Conservation (phyloP, 495 filamentous ascomycete species). For the Halenospora varia region DNA sequence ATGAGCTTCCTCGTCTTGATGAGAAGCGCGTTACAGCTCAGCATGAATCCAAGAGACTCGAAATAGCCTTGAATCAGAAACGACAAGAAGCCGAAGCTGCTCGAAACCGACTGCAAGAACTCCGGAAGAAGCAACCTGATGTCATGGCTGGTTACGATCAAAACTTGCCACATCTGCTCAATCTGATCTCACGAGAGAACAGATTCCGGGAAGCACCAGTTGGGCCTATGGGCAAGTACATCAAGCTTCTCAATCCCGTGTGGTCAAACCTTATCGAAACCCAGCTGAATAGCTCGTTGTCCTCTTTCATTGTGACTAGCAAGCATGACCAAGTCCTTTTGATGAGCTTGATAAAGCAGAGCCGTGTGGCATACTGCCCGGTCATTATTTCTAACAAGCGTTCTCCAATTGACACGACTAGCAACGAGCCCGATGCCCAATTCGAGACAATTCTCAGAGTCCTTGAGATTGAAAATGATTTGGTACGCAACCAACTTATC, state of each 20-base stretch:
- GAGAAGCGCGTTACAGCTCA: constrained; percentile 4
- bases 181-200: constrained; percentile 59
- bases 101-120: constrained; percentile 33
- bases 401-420: constrained; percentile 53
- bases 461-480: constrained; percentile 75
- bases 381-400: constrained; percentile 49
- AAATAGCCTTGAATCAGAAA: constrained; percentile 42
- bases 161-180: constrained; percentile 59
- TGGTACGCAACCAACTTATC: constrained; percentile 76
- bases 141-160: constrained; percentile 57
- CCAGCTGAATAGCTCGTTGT: constrained; percentile 58
- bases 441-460: constrained; percentile 76
- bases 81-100: constrained; percentile 22
- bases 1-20: constrained; percentile 14
- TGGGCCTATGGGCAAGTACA: constrained; percentile 75
- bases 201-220: constrained; percentile 69
- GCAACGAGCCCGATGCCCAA: constrained; percentile 65
- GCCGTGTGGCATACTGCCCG: constrained; percentile 38
- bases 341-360: constrained; percentile 53
- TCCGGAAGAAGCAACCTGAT: constrained; percentile 43
- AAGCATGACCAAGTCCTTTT: constrained; percentile 65
- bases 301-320: constrained; percentile 74
- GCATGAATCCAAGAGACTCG: constrained; percentile 23
- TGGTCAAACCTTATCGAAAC: constrained; percentile 86
- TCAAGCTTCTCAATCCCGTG: constrained; percentile 69